Base-by-base conservation (phyloP, 2,329 filamentous ascomycete genomes). In the Exophiala spinifera region DNA sequence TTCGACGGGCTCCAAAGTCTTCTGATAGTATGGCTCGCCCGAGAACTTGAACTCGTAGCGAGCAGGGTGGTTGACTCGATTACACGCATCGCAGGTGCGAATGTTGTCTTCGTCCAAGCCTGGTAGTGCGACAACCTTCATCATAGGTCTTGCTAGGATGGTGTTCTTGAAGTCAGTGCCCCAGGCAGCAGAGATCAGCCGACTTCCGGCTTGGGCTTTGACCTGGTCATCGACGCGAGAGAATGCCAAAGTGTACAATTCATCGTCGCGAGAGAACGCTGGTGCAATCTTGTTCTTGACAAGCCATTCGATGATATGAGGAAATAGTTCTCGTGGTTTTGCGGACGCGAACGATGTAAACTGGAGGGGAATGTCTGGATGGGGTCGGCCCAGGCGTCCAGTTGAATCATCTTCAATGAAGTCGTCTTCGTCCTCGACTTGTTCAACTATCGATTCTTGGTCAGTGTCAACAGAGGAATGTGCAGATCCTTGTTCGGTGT, bases 221-320 rank as follows among this genome's bases (percentile, higher is more conserved):
- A 88, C 82, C 66, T 91, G 86, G 60, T 88, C 82, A 60, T 89
- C 81, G 0, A 92, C 75, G 64, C 89, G 89, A 46, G 74, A 73
- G 74, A 90, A 91, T 0, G 87, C 84, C 21, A 87, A 75, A 11
- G 72, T 64, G 68, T 90, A 94, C 11, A 90, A 73, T 6, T 80
- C 75, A 56, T 88, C 82, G 4, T 79, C 72, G 15, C 79, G 77
- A 10, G 79, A 72, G 63, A 91, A 91, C 0, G 76, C 82, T 0
- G 87, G 88, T 61, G 91, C 86, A 47, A 94, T 77, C 62, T 86
- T 85, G 66, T 87, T 88, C 64, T 90, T 87, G 2, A 92, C 84
- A 71, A 91, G 86, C 88, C 88, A 92, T 66, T 90, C 87, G 1
- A 92, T 76, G 0, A 83, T 86, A 63, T 85, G 83, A 45, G 80